phyloP scores from a whole-genome alignment of 768 basidiomycete genomes.

The Ramaria rubella region DNA sequence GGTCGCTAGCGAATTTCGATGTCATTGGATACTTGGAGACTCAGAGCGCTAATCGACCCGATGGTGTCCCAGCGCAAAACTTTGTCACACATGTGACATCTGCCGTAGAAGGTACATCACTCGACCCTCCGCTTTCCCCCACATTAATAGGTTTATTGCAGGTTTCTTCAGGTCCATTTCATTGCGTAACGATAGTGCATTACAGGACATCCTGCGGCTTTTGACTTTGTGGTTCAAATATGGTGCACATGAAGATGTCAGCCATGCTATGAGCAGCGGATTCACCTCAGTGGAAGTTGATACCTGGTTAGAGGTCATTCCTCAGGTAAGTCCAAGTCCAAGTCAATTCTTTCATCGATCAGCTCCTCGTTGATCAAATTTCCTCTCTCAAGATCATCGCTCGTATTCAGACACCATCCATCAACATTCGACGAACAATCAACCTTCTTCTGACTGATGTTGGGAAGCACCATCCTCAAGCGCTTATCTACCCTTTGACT shows the following conservation, averaged over 20 bases:
- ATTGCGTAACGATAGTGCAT: constrained; percentile 79
- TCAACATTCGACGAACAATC: constrained; percentile 82
- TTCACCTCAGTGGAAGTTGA: constrained; percentile 89
- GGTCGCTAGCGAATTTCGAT: constrained; percentile 95
- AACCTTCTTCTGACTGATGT: constrained; percentile 84
- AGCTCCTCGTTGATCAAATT: neutral
- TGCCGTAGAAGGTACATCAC: constrained; percentile 71
- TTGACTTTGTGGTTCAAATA: constrained; percentile 98
- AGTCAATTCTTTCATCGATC: neutral
- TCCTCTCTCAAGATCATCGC: constrained; percentile 74
- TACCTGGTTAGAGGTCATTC: constrained; percentile 98
- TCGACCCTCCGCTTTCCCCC: neutral
- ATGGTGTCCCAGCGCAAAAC: constrained; percentile 52
- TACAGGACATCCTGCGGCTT: constrained; percentile 90
- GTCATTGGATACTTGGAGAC: constrained; percentile 78
- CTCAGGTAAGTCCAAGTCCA: constrained; percentile 56
- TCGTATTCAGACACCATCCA: constrained; percentile 90
- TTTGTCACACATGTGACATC: constrained; percentile 84
- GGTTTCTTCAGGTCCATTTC: constrained; percentile 96
- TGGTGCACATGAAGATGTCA: constrained; percentile 85
- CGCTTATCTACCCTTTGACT: constrained; percentile 89
- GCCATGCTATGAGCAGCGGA: constrained; percentile 79
- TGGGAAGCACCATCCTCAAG: constrained; percentile 95
- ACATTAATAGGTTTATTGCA: constrained; percentile 22
- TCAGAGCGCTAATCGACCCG: constrained; percentile 46